Percentiles rank a stretch among this genome's conserved stretches.
phyloP scores from a whole-genome alignment of 2,329 filamentous ascomycete species.

The Byssothecium circinans region DNA sequence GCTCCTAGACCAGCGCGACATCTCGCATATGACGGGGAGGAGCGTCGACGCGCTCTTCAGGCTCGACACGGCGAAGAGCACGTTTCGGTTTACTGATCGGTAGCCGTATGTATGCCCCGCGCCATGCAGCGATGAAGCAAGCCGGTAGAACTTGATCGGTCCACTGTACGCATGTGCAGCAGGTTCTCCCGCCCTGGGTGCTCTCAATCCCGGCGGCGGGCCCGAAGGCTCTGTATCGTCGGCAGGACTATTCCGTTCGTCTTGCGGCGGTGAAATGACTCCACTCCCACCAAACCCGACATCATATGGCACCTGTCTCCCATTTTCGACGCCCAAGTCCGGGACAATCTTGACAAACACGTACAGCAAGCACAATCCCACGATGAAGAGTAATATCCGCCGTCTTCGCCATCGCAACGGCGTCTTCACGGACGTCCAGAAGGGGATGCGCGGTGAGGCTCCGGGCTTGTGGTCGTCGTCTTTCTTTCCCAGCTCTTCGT shows the following conservation, averaged over 20 bases:
- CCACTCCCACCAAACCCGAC: neutral
- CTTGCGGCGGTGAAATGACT: slow-evolving; percentile 8
- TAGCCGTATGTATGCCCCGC: slow-evolving; percentile 59
- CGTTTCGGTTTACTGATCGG: slow-evolving; percentile 62
- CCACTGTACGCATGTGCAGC: slow-evolving; percentile 60
- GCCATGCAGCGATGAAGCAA: slow-evolving; percentile 65
- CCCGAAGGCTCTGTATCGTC: slow-evolving; percentile 30
- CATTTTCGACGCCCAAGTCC: slow-evolving; percentile 1
- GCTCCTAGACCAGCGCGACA: slow-evolving; percentile 70
- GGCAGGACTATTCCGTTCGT: slow-evolving; percentile 6
- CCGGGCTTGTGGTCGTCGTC: slow-evolving; percentile 61
- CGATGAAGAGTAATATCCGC: slow-evolving; percentile 45
- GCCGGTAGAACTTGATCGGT: slow-evolving; percentile 66
- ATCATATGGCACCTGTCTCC: neutral
- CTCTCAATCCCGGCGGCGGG: slow-evolving; percentile 28
- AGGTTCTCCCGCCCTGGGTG: slow-evolving; percentile 17
- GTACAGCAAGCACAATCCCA: slow-evolving; percentile 57
- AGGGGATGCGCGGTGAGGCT: slow-evolving; percentile 34
- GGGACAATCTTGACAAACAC: slow-evolving; percentile 68
- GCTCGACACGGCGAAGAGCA: slow-evolving; percentile 78
- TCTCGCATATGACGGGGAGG: slow-evolving; percentile 82
- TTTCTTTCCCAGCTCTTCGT: slow-evolving; percentile 67
- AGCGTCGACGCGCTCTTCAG: slow-evolving; percentile 72
- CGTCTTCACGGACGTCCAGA: slow-evolving; percentile 19
- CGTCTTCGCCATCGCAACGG: slow-evolving; percentile 52